Evolutionary conservation across 805 yeast species (phyloP), one percentile per base, ranked within the genome.

Genomic region (Lachancea cidri): DNA sequence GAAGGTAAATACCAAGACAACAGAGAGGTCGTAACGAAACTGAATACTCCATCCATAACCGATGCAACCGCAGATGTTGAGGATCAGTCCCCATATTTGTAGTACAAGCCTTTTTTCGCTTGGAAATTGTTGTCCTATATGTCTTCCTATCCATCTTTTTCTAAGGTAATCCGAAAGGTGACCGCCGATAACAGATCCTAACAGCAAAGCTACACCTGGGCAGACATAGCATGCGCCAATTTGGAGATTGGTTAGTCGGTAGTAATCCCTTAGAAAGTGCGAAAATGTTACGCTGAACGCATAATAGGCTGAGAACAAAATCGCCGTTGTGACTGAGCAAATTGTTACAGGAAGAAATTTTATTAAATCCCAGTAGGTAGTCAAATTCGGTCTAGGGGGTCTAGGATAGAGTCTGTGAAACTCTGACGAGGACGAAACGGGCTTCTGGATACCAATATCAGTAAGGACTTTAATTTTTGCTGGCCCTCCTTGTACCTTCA

Each of bases 11-110:
- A 72, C 62, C 39, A 72, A 67, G 3, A 74, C 63, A 5, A 68
- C 46, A 0, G 57, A 67, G 25, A 72, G 59, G 38, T 64, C 70
- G 14, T 62, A 61, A 9, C 63, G 62, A 29, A 57, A 60, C 13
- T 73, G 60, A 24, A 70, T 59, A 22, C 75, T 57, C 81, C 81
- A 76, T 0, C 81, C 81, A 49, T 72, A 76, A 0, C 76, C 72
- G 15, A 74, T 45, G 15, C 74, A 57, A 1, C 81, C 78, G 15
- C 59, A 53, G 40, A 71, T 65, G 19, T 72, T 66, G 1, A 73
- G 47, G 1, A 64, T 2, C 14, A 75, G 54, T 0, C 81, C 81
- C 38, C 67, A 38, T 1, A 68, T 22, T 41, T 74, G 79, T 6
- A 74, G 41, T 2, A 67, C 47, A 32, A 76, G 63, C 35, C 81